Base-by-base conservation (phyloP, 1,139 yeast species). In the Suhomyces bribrorum region DNA sequence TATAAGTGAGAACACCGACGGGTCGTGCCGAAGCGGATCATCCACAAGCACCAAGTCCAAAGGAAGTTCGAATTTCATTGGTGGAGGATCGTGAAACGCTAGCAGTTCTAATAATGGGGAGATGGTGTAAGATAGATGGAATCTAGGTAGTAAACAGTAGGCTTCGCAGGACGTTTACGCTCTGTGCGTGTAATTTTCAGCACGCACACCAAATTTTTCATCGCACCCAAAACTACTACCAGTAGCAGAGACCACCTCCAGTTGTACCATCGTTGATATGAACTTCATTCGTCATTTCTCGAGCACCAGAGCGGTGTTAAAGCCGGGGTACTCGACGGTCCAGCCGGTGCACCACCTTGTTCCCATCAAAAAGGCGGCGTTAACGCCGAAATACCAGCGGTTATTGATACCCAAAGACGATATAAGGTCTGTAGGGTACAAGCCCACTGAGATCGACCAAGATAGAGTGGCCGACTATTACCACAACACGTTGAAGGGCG, bases 331-430 rank as follows among this genome's bases (percentile, higher is more conserved):
- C 59, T 84, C 94, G 33, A 76, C 87, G 31, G 90, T 86, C 25
- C 77, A 83, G 37, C 97, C 98, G 3, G 95, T 90, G 13, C 98
- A 92, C 61, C 98, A 92, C 62, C 75, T 81, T 45, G 86, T 92
- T 40, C 79, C 78, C 49, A 80, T 86, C 54, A 75, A 77, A 51
- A 92, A 92, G 62, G 67, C 81, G 22, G 78, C 78, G 44, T 68
- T 89, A 54, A 75, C 85, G 48, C 87, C 89, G 36, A 70, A 79
- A 43, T 85, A 80, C 59, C 77, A 86, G 41, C 84, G 79, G 34
- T 64, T 88, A 37, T 76, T 85, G 48, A 65, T 74, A 38, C 79
- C 84, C 29, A 81, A 82, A 50, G 79, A 75, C 52, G 95, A 86
- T 59, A 79, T 86, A 44, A 73, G 83, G 56, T 77, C 95, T 14